Evolutionary conservation across 192 early-diverging fungal genomes (phyloP).

Genomic region (Dimargaris xerosporica): DNA sequence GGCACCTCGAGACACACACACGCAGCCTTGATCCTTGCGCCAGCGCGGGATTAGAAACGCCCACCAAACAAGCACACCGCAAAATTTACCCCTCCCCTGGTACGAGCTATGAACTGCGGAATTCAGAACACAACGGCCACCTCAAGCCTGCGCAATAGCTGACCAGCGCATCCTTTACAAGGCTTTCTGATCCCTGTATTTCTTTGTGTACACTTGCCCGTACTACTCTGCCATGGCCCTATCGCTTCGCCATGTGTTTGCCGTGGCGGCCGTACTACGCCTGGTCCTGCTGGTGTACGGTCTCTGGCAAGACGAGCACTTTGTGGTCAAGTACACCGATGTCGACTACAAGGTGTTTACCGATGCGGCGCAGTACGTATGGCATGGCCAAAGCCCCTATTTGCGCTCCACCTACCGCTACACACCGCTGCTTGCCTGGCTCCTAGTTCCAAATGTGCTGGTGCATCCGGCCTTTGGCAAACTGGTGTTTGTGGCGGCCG

Average conservation of each 20-base stretch:
- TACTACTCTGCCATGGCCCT: too few relatives aligned
- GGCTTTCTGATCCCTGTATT: too few relatives aligned
- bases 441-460: constrained; percentile 72
- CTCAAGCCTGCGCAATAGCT: too few relatives aligned
- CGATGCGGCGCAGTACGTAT: constrained; percentile 76
- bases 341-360: constrained; percentile 95
- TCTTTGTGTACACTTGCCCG: too few relatives aligned
- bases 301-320: constrained; percentile 71
- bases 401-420: constrained; percentile 89
- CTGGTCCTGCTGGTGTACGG: constrained; percentile 62
- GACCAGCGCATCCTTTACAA: too few relatives aligned
- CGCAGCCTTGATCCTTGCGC: too few relatives aligned
- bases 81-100: too few relatives aligned
- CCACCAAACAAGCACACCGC: too few relatives aligned
- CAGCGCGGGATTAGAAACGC: too few relatives aligned
- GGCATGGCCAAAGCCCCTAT: constrained; percentile 63
- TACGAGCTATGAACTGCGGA: too few relatives aligned
- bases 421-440: constrained; percentile 83
- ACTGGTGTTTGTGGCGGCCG: constrained; percentile 70
- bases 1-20: too few relatives aligned
- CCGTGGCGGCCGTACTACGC: constrained; percentile 32
- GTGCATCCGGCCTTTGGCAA: constrained; percentile 73
- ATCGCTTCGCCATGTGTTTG: neutral
- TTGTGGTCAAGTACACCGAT: constrained; percentile 95
- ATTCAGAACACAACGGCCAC: too few relatives aligned